Base-by-base conservation (phyloP, 2,329 filamentous ascomycete species). In the Cadophora malorum region DNA sequence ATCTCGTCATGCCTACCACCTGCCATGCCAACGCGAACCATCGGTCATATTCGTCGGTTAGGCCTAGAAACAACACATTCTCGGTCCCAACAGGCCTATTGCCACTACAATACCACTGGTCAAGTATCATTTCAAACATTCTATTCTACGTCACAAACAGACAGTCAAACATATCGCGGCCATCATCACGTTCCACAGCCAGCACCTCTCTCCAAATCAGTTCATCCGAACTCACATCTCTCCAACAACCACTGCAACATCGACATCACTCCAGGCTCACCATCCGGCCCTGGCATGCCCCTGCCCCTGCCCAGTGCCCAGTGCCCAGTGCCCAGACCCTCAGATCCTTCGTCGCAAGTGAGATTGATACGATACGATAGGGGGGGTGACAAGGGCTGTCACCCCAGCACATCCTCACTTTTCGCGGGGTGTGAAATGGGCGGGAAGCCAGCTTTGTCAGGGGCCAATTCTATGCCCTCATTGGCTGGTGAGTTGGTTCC, bases 401-500 rank as follows among this genome's bases (percentile, higher is more conserved):
- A 45, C 47, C 58, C 38, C 35, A 45, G 35, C 58, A 47, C 55
- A 38, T 7, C 23, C 35, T n/a, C 35, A 19, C 21, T 52, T 60
- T 14, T 35, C 59, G 65, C 50, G 65, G 59, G 59, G 59, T 56
- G 25, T 50, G 28, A 58, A 55, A 55, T 55, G 19, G 35, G 50
- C 50, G 61, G 53, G 41, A 59, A 53, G 65, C 65, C 41, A 45
- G 56, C 62, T 67, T 41, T 63, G 50, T 41, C 60, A 67, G 35
- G 50, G 60, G 50, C 10, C 28, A 19, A 6, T 23, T 58, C 25
- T 9, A 2, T 12, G 3, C 41, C 23, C 25, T 45, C 28, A 67
- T 67, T 67, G 61, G 65, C 58, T 41, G 23, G 8, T 10, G 28
- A 28, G 28, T 28, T 28, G 21, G 61, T 67, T 60, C 65, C 61